Evolutionary conservation across 192 early-diverging fungal genomes (phyloP), one percentile per base, ranked within the genome.

Genomic region (Linnemannia elongata): DNA sequence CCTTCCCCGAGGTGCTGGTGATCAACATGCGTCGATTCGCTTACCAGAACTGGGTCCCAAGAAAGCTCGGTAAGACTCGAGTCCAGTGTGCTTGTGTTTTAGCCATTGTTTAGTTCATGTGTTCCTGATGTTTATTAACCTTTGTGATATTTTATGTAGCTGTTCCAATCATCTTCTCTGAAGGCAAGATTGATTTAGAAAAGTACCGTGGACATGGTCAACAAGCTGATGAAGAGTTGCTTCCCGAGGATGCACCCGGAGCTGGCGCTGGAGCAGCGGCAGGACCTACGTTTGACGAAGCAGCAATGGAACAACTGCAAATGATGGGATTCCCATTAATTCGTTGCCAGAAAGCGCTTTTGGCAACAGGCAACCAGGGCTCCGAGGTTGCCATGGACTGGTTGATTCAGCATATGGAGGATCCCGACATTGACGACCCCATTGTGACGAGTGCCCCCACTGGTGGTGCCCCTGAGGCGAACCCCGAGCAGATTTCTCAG

Each of bases 401-500:
- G 98, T 78, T 99, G 36, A 96, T 99, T 90, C 96, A 97, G 86
- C 97, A 98, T 79, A 98, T 98, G 96, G 98, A 99, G 38, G 98
- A 99, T 90, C 92, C 97, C 42, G 95, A 95, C 76, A 96, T 96
- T 78, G 96, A 97, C 88, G 91, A 79, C 27, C 96, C 96, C n/a
- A 89, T 95, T 72, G 85, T 78, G 20, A 69, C 39, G 1, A 60
- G 71, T 13, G 27, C 44, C 27, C 41, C 73, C 47, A 22, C 78
- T 8, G 70, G 82, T 20, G 45, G 72, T 3, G 38, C 39, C 0
- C 9, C 72, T 7, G 75, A 74, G 52, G 88, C 88, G 4, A 90
- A 88, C 44, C 82, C 79, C 7, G 82, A 74, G 36, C 88, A 80
- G 36, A 91, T 99, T 36, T 75, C 89, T 42, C 91, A 91, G 73